These are phyloP conservation scores for Fusarium circinatum DNA, from an alignment of 2,329 filamentous ascomycete species.

Conservation along the genomic window DNA sequence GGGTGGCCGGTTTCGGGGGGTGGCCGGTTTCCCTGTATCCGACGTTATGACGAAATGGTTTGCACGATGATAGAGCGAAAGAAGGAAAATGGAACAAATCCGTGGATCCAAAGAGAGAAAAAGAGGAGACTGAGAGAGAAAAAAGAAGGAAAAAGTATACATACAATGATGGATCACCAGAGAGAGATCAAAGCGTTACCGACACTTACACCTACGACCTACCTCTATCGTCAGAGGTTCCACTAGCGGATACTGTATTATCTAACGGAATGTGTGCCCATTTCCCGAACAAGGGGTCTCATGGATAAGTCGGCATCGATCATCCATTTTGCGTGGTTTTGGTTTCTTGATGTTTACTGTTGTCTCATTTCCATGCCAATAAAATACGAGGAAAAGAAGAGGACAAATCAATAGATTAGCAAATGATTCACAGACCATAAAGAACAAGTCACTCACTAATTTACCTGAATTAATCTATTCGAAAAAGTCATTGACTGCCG, in stretches of 20 bases:
- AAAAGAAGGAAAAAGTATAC: neutral
- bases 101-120: slow-evolving; percentile 6
- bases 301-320: slow-evolving; percentile 45
- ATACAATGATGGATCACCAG: neutral
- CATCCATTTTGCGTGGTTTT: slow-evolving; percentile 23
- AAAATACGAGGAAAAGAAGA: neutral
- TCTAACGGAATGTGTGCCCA: slow-evolving; percentile 45
- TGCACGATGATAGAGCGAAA: slow-evolving; percentile 1
- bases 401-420: neutral
- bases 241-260: slow-evolving; percentile 40
- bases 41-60: slow-evolving; percentile 34
- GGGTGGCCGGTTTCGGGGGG: no score
- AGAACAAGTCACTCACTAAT: no score
- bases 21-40: no score
- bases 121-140: neutral
- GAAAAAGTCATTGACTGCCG: neutral
- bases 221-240: slow-evolving; percentile 22
- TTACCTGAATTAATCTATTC: neutral
- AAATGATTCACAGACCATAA: neutral
- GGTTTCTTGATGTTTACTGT: neutral
- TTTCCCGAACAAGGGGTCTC: slow-evolving; percentile 35
- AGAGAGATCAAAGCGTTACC: slow-evolving; percentile 27
- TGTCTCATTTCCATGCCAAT: neutral
- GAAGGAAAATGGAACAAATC: slow-evolving; percentile 33
- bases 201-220: neutral